Base-by-base conservation (phyloP, 768 basidiomycete genomes). In the Boletus speciosus region DNA sequence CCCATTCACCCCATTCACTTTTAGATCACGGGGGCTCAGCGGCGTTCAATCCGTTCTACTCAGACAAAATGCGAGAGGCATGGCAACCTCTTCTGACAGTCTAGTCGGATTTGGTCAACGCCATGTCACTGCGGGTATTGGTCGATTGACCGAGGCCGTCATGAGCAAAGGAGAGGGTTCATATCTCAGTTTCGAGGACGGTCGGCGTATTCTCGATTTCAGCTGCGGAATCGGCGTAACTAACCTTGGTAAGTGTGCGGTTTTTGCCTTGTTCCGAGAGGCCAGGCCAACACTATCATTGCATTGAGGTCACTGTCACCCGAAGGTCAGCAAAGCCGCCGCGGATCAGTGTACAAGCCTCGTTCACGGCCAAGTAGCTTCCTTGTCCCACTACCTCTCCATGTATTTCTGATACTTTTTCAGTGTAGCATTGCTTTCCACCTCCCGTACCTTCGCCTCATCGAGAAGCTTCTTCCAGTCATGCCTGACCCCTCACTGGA, bases 401-500 rank as follows among this genome's bases (percentile, higher is more conserved):
- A 15, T 32, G 38, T 43, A 31, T 51, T 27, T 47, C n/a, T 51
- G 32, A 53, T 37, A 10, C 14, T 23, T n/a, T 23, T n/a, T 63
- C 46, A 95, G 90, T 90, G 90, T 71, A 90, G 89, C 74, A 92
- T 97, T 63, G 88, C 86, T 6, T 88, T 91, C 76, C 85, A 91
- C 62, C 83, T 80, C 58, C 91, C 93, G 0, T 93, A 96, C 71
- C 79, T 97, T 19, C 78, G 84, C 47, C 88, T 98, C 62, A 88
- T 98, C 64, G 82, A 96, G 69, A 81, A 81, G 51, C 79, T 98
- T 7, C 73, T 96, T 12, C 90, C 93, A 0, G 73, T 88, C 54
- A 94, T 98, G 93, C 95, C 95, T 2, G 75, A 95, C 72, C 79
- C 85, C 0, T 94, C 93, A 1, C 79, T 98, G 32, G 89, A 96